Conservation (phyloP, 495 filamentous ascomycete species). For the Daldinia decipiens region DNA sequence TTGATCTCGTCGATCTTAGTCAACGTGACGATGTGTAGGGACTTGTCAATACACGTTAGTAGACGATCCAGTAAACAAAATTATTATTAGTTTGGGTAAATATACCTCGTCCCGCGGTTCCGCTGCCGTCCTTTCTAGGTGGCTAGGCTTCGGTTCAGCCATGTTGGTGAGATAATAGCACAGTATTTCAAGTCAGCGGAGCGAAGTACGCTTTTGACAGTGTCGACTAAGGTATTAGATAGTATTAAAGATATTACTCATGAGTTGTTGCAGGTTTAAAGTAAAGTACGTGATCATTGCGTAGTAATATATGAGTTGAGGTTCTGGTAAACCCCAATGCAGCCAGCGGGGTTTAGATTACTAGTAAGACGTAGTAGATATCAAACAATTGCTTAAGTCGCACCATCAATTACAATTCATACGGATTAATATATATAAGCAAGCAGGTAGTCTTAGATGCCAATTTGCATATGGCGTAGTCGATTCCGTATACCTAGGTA, state of each 20-base stretch:
- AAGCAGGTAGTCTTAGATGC: not conserved
- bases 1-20: constrained; percentile 48
- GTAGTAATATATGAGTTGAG: constrained; percentile 19
- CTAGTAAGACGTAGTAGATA: constrained; percentile 2
- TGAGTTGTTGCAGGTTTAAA: not conserved
- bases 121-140: constrained; percentile 73
- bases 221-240: not conserved
- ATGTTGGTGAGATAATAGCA: constrained; percentile 14
- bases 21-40: constrained; percentile 54
- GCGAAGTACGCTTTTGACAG: not conserved
- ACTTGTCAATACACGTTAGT: constrained; percentile 42
- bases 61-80: constrained; percentile 23
- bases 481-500: not conserved
- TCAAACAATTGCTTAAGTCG: constrained; percentile 4
- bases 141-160: constrained; percentile 42
- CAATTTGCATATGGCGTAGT: constrained; percentile 1
- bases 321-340: not conserved
- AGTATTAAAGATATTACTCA: not conserved
- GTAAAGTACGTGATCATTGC: not conserved
- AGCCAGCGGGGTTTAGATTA: constrained; percentile 30
- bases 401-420: not conserved
- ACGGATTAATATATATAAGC: not conserved
- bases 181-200: not conserved
- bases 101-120: constrained; percentile 70
- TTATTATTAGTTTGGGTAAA: not conserved